Evolutionary conservation across 345 rosid species (phyloP), one percentile per base, ranked within the genome.

Genomic region (Brassica rapa): DNA sequence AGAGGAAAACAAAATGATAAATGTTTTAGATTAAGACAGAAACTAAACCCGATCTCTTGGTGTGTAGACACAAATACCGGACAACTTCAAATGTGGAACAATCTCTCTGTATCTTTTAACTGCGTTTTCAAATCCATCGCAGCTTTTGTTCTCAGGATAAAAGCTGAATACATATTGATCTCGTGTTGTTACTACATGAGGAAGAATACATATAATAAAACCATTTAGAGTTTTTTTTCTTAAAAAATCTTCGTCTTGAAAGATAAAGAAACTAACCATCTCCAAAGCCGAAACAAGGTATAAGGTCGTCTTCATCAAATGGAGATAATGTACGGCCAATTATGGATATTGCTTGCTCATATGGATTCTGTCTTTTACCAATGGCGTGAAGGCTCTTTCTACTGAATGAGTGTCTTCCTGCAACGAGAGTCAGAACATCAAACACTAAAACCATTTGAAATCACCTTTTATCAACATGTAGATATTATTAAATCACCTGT

Each of bases 261-360:
- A 82, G 24, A 69, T 70, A 0, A 37, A 74, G 66, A 37, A 6
- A 79, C 91, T 88, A 66, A 94, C 98, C 92, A 67, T 94, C 98
- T 3, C 98, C 98, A 85, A 94, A 94, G 71, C 98, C 98, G 12
- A 92, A 89, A 91, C 98, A 94, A 57, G 98, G 98, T 81, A 94
- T 92, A 81, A 91, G 86, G 77, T 85, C 92, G 82, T 94, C 98
- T 57, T 94, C 98, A 83, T 94, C 98, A 72, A 94, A 94, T 41
- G 95, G 90, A 73, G 95, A 87, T 82, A 94, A 79, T 77, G 97
- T 88, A 6, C 74, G 91, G 15, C 98, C 98, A 49, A 94, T 91
- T 46, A 94, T 92, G 8, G 98, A 94, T 77, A 94, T 92, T 8
- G 98, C 98, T 88, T 83, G 97, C 75, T 94, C 97, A 32, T 94